A percentile compares a stretch with the other conserved stretches of the same genome.
Evolutionary conservation across 805 yeast genomes (phyloP).

Genomic region (Metschnikowia gelsemii): DNA sequence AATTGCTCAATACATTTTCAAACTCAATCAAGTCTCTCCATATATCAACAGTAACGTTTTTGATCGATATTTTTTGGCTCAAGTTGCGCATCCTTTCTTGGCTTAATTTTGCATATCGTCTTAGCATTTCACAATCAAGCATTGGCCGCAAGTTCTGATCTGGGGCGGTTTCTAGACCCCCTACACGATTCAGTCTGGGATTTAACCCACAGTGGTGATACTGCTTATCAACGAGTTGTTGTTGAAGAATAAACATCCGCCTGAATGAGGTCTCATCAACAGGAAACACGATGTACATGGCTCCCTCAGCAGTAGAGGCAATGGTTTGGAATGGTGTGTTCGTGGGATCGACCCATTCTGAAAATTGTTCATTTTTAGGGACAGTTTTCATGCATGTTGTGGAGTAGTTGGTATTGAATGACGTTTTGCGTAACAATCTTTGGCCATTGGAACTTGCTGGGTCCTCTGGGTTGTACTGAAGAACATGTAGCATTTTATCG

Average conservation of each 20-base stretch:
- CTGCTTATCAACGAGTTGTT: slow-evolving; percentile 79
- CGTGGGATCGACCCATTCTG: slow-evolving; percentile 29
- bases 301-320: slow-evolving; percentile 79
- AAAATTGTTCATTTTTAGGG: slow-evolving; percentile 37
- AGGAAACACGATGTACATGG: slow-evolving; percentile 71
- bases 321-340: slow-evolving; percentile 53
- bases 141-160: slow-evolving; percentile 56
- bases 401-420: slow-evolving; percentile 64
- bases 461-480: slow-evolving; percentile 92
- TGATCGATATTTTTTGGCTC: slow-evolving; percentile 55
- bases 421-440: slow-evolving; percentile 63
- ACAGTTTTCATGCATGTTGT: slow-evolving; percentile 54
- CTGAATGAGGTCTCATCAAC: slow-evolving; percentile 73
- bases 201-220: slow-evolving; percentile 75
- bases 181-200: slow-evolving; percentile 64
- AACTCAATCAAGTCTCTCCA: slow-evolving; percentile 67
- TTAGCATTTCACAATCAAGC: slow-evolving; percentile 60
- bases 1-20: slow-evolving; percentile 40
- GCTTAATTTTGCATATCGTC: slow-evolving; percentile 52
- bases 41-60: slow-evolving; percentile 55
- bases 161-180: slow-evolving; percentile 37
- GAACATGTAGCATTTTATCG: slow-evolving; percentile 61
- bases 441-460: slow-evolving; percentile 80
- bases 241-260: slow-evolving; percentile 80
- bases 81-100: slow-evolving; percentile 55